Base-by-base conservation (phyloP, 164 flowering plant genomes). In the Chimonanthus salicifolius region DNA sequence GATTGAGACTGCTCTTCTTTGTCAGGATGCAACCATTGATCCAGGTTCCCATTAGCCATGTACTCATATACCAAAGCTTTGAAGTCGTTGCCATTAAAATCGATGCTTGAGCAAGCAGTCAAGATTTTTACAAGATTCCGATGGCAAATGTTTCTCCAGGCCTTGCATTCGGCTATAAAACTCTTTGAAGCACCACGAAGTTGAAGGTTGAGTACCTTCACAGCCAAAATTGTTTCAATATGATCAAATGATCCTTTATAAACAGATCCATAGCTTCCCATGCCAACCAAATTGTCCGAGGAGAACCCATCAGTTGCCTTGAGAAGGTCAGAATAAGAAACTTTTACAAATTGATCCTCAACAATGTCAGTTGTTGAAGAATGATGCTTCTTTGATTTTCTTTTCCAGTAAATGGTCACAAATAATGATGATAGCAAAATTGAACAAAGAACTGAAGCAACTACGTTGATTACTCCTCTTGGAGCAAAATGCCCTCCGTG, bases 251-350 rank as follows among this genome's bases (percentile, higher is more conserved):
- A 0, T 47, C 80, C 80, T 68, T 66, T 71, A 58, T 74, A 78
- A 4, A 78, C 80, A 3, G 72, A 71, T 8, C 78, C 78, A 54
- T 15, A 78, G 49, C 75, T 72, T 11, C 80, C 80, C 4, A 7
- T 20, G 2, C 81, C 78, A 9, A 79, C 54, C 76, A 79, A 68
- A 65, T 69, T 75, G 4, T 9, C 46, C 5, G 58, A 13, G 6
- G 75, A 54, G 60, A 79, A 79, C 18, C 78, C 76, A 43, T 72
- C 46, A 7, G 76, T 79, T 8, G 76, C 81, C 67, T 72, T 64
- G 43, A n/a, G 45, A 15, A 79, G 78, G 11, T 75, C 76, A 2
- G 43, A 18, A 49, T 75, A 79, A 43, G 81, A 68, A 47, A 79
- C 70, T 49, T 51, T 71, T 20, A 20, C 2, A 67, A 5, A 62